Evolutionary conservation across 306 rosid genomes (phyloP), one percentile per base, ranked within the genome.

Genomic region (Erythrophleum fordii): DNA sequence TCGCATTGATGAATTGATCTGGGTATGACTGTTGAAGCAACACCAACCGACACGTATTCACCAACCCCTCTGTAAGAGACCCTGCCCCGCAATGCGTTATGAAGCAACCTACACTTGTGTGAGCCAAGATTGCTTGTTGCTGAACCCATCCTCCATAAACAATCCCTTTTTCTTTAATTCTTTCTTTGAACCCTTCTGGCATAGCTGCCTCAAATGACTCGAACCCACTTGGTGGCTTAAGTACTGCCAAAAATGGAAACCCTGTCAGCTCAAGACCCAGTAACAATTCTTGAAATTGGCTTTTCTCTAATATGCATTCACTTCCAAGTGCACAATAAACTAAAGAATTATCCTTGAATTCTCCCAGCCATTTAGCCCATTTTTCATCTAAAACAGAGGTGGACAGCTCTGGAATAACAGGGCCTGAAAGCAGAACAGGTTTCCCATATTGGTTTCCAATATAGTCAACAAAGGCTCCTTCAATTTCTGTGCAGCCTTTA

Each of bases 291-390:
- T 59, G 41, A 58, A 75, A 59, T 59, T 75, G 79, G 28, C 41
- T 18, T 75, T 23, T 0, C 29, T 25, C 17, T 14, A 75, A 25
- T 17, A 3, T 28, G 17, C 10, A 6, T 22, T 75, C 79, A 17
- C 59, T 75, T 75, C 80, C 80, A 22, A 46, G 11, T 26, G 73
- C 61, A 76, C 73, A 76, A 59, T 62, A 64, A 28, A 64, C 23
- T 1, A 76, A 26, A 0, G 80, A 48, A 3, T 20, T 11, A 0
- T 31, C 37, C 48, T 64, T 64, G 51, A 76, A 46, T 17, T 12
- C 7, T 29, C 22, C 72, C 2, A 76, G 80, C 80, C 80, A 76
- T 28, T 2, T 0, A 9, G 28, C 46, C 80, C 59, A 44, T 11
- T 62, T 48, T 64, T 62, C 25, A 0, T 64, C 73, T 13, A 64